A percentile compares a stretch with the other conserved stretches of the same genome.
These are phyloP conservation scores for Dendrobium huoshanense DNA, from an alignment of 106 monocot genomes.

Conservation along the genomic window DNA sequence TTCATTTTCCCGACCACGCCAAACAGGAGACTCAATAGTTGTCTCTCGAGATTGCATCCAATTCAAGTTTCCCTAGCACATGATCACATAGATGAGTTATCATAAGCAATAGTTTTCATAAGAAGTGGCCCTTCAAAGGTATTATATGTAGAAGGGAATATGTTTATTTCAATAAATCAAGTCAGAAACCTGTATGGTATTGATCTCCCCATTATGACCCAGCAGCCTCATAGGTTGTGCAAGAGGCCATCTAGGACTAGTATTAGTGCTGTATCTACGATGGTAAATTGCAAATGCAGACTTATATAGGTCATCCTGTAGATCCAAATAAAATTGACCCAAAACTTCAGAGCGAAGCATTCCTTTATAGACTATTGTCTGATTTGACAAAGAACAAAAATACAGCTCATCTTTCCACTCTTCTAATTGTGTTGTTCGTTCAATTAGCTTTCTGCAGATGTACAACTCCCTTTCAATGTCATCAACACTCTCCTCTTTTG, in stretches of 20 bases:
- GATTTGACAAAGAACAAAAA: constrained; percentile 90
- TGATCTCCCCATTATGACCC: constrained; percentile 99
- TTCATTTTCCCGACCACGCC: constrained; percentile 98
- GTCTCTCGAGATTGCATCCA: constrained; percentile 99
- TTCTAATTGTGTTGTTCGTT: constrained; percentile 46
- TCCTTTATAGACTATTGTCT: constrained; percentile 93
- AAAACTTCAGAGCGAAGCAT: constrained; percentile 95
- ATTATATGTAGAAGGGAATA: not conserved
- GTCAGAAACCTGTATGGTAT: constrained; percentile 84
- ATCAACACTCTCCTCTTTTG: constrained; percentile 72
- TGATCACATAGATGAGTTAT: constrained; percentile 1
- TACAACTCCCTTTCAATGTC: constrained; percentile 96
- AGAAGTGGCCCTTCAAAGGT: not conserved
- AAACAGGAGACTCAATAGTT: constrained; percentile 85
- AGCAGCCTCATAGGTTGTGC: constrained; percentile 98
- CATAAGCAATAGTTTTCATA: not conserved
- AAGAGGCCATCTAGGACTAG: constrained; percentile 98
- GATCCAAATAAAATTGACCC: constrained; percentile 83
- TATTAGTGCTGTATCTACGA: constrained; percentile 98
- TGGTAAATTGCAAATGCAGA: constrained; percentile 94
- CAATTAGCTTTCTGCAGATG: constrained; percentile 83
- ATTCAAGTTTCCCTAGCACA: constrained; percentile 83
- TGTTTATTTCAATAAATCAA: not conserved
- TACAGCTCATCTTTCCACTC: constrained; percentile 81
- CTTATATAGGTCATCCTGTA: constrained; percentile 69